Conservation (phyloP, 2,329 filamentous ascomycete species). For the Bipolaris cookei region DNA sequence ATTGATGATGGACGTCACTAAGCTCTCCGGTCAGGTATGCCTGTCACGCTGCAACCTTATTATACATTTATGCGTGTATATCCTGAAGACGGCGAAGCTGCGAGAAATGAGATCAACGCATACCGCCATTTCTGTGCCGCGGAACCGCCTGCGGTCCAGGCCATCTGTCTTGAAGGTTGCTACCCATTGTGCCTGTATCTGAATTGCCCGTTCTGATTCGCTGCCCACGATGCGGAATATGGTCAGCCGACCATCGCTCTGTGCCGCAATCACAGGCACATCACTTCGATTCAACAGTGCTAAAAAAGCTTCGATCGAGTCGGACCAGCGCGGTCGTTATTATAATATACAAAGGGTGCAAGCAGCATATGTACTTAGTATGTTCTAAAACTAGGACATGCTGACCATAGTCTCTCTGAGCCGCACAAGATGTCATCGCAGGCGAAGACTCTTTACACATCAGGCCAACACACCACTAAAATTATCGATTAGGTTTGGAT, state of each 20-base stretch:
- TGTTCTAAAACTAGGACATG: not conserved
- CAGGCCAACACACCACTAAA: not conserved
- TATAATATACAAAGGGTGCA: too few species aligned
- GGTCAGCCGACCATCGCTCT: slow-evolving; percentile 5
- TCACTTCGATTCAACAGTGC: not conserved
- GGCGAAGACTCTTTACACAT: not conserved
- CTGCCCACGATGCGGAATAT: not conserved
- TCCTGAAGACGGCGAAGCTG: not conserved
- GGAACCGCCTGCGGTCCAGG: not conserved
- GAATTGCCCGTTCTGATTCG: slow-evolving; percentile 3
- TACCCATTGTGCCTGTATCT: slow-evolving; percentile 9
- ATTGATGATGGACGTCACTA: slow-evolving; percentile 11
- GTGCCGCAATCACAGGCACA: not conserved
- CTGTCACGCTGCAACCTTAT: slow-evolving; percentile 2
- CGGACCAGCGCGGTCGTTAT: not conserved
- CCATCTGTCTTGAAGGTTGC: not conserved
- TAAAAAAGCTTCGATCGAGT: not conserved
- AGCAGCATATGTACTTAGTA: not conserved
- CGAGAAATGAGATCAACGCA: not conserved
- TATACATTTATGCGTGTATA: not conserved
- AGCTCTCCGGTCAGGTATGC: slow-evolving; percentile 9
- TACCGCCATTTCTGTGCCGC: not conserved
- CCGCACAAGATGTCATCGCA: not conserved
- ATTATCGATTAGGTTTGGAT: not conserved
- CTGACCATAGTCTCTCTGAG: not conserved